phyloP scores from a whole-genome alignment of 2,329 filamentous ascomycete species.

The Conoideocrella luteorostrata region DNA sequence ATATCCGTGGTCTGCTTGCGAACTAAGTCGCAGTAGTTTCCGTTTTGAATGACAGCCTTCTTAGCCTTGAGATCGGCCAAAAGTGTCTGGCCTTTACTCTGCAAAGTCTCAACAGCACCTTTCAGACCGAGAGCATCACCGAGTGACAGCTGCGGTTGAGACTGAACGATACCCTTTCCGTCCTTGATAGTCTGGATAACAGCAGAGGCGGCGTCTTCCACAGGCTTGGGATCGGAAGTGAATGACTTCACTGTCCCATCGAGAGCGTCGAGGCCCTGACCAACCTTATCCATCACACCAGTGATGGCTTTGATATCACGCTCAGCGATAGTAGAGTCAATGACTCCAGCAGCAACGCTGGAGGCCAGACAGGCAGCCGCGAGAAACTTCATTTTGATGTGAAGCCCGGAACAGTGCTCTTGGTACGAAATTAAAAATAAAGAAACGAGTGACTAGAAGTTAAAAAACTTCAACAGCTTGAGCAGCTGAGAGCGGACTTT shows the following conservation, averaged over 20 bases:
- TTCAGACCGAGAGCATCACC: not conserved
- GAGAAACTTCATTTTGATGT: slow-evolving; percentile 5
- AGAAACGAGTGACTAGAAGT: slow-evolving; percentile 7
- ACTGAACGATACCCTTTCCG: slow-evolving; percentile 1
- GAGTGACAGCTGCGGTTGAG: not conserved
- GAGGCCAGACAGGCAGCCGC: slow-evolving; percentile 6
- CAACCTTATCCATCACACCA: not conserved
- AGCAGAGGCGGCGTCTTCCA: not conserved
- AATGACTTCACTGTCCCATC: not conserved
- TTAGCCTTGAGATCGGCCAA: slow-evolving; percentile 2
- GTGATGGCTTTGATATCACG: slow-evolving; percentile 1
- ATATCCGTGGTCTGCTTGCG: slow-evolving; percentile 2
- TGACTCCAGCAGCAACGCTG: slow-evolving; percentile 3
- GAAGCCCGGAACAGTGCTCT: not conserved
- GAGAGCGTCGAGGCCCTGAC: not conserved
- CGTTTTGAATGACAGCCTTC: slow-evolving; percentile 3
- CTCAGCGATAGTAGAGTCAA: not conserved
- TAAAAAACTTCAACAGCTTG: slow-evolving; percentile 1
- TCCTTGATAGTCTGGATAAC: slow-evolving; percentile 6
- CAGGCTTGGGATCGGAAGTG: not conserved
- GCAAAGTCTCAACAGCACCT: not conserved
- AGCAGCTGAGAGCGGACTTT: not conserved
- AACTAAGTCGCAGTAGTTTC: slow-evolving; percentile 1
- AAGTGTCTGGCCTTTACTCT: not conserved
- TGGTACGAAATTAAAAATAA: not conserved